These are phyloP conservation scores for Ascochyta fabae DNA, from an alignment of 2,329 filamentous ascomycete species.

Conservation along the genomic window DNA sequence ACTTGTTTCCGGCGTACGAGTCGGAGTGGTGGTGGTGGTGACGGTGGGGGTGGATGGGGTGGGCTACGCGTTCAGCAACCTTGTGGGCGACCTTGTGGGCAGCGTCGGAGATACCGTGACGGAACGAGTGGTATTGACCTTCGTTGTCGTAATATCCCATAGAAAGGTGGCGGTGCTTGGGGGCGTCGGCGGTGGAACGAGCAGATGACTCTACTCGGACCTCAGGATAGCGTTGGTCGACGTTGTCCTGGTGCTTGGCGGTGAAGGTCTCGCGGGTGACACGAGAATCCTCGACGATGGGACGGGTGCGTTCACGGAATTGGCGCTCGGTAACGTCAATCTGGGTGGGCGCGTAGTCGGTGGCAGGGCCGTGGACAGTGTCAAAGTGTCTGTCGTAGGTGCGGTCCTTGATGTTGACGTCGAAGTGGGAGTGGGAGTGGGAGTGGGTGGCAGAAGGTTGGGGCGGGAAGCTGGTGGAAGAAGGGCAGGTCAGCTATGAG, in stretches of 20 bases:
- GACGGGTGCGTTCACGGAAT: constrained; percentile 68
- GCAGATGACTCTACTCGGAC: constrained; percentile 59
- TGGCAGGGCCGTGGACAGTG: constrained; percentile 56
- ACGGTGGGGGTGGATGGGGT: constrained; percentile 66
- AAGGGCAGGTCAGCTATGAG: constrained; percentile 47
- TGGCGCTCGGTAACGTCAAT: constrained; percentile 65
- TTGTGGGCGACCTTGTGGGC: constrained; percentile 55
- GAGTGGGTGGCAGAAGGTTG: constrained; percentile 56
- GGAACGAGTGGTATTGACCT: constrained; percentile 76
- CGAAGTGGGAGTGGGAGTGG: constrained; percentile 52
- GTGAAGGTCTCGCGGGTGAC: constrained; percentile 48
- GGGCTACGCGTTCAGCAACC: constrained; percentile 66
- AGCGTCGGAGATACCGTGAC: constrained; percentile 71
- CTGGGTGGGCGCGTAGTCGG: constrained; percentile 63
- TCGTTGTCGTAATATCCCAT: constrained; percentile 85
- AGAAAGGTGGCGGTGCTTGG: constrained; percentile 61
- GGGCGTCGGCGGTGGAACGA: constrained; percentile 60
- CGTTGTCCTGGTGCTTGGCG: constrained; percentile 42
- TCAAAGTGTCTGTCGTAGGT: constrained; percentile 56
- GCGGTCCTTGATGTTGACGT: constrained; percentile 68
- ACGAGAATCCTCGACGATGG: constrained; percentile 55
- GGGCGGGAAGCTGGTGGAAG: constrained; percentile 60
- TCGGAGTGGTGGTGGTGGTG: constrained; percentile 54
- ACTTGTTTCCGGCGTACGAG: constrained; percentile 45
- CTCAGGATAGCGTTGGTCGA: constrained; percentile 52